These are phyloP conservation scores for Apiosordaria backusii DNA, from an alignment of 495 filamentous ascomycete species.

Conservation along the genomic window DNA sequence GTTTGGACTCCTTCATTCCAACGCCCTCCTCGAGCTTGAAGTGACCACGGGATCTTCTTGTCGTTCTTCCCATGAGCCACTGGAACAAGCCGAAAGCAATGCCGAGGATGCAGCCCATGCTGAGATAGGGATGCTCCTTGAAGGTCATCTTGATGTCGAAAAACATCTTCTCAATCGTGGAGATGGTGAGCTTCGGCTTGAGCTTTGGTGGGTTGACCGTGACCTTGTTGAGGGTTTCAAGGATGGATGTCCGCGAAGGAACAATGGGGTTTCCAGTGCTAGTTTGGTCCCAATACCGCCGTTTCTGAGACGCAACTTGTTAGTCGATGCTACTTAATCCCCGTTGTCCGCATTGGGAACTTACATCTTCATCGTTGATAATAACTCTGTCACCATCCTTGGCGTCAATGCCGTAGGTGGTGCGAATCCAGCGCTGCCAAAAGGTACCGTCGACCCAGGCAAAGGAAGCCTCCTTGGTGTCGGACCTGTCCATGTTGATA, in stretches of 20 bases:
- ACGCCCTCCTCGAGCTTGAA: constrained; percentile 18
- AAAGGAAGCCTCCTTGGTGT: constrained; percentile 86
- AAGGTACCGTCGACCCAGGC: constrained; percentile 99
- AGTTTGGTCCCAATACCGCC: constrained; percentile 91
- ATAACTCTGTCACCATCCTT: constrained; percentile 84
- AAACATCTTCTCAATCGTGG: constrained; percentile 69
- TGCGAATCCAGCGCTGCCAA: constrained; percentile 95
- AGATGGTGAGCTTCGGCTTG: constrained; percentile 80
- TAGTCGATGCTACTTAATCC: constrained; percentile 11
- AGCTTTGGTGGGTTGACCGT: constrained; percentile 72
- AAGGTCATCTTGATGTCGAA: constrained; percentile 69
- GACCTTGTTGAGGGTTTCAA: constrained; percentile 84
- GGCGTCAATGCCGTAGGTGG: constrained; percentile 87
- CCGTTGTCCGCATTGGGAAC: constrained; percentile 28
- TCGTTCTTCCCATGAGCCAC: constrained; percentile 18
- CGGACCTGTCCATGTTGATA: constrained; percentile 81
- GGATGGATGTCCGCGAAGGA: constrained; percentile 86
- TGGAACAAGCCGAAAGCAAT: constrained; percentile 22
- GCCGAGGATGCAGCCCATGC: constrained; percentile 33
- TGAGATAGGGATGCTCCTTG: constrained; percentile 68
- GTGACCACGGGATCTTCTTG: constrained; percentile 6
- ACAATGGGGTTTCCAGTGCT: constrained; percentile 83
- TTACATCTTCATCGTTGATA: constrained; percentile 96
- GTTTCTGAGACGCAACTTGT: constrained; percentile 55
- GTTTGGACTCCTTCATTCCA: constrained; percentile 6